Percentiles rank a stretch among this genome's conserved stretches.
Evolutionary conservation across 2,329 filamentous ascomycete genomes (phyloP).

Genomic region (Tothia fuscella): DNA sequence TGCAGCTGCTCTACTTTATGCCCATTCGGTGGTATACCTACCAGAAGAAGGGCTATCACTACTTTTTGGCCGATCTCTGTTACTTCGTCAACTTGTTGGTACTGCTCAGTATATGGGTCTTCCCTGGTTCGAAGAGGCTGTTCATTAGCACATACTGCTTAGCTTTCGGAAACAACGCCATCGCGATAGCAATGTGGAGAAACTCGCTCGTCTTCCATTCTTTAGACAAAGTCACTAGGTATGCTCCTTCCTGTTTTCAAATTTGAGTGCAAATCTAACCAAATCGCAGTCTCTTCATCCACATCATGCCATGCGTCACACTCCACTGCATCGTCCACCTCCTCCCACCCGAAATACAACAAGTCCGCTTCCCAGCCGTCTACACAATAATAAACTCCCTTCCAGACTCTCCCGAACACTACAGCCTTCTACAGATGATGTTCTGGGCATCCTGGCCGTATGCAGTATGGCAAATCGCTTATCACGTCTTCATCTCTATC

Average conservation of each 20-base stretch:
- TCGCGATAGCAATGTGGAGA: slow-evolving; percentile 98
- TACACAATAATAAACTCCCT: slow-evolving; percentile 62
- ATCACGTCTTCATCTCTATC: slow-evolving; percentile 92
- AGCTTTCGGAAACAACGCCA: slow-evolving; percentile 90
- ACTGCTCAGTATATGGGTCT: slow-evolving; percentile 75
- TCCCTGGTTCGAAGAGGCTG: slow-evolving; percentile 78
- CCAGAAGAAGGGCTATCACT: slow-evolving; percentile 83
- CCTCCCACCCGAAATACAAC: slow-evolving; percentile 51
- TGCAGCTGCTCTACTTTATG: slow-evolving; percentile 88
- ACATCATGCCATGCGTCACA: slow-evolving; percentile 95
- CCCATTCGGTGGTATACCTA: slow-evolving; percentile 89
- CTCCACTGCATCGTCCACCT: slow-evolving; percentile 89
- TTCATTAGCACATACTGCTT: slow-evolving; percentile 89
- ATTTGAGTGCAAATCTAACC: neutral
- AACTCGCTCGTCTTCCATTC: slow-evolving; percentile 98
- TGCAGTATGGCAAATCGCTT: slow-evolving; percentile 78
- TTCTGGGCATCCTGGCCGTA: slow-evolving; percentile 91
- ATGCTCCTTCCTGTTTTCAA: slow-evolving; percentile 16
- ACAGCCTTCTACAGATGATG: slow-evolving; percentile 74
- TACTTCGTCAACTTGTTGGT: slow-evolving; percentile 93
- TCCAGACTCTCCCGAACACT: slow-evolving; percentile 65
- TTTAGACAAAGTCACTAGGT: slow-evolving; percentile 91
- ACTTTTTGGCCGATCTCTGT: slow-evolving; percentile 93
- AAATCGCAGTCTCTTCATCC: slow-evolving; percentile 68
- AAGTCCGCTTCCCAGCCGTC: slow-evolving; percentile 67